A percentile compares a stretch with the other conserved stretches of the same genome.
These are phyloP conservation scores for Salix arbutifolia DNA, from an alignment of 345 rosid genomes.

Conservation along the genomic window DNA sequence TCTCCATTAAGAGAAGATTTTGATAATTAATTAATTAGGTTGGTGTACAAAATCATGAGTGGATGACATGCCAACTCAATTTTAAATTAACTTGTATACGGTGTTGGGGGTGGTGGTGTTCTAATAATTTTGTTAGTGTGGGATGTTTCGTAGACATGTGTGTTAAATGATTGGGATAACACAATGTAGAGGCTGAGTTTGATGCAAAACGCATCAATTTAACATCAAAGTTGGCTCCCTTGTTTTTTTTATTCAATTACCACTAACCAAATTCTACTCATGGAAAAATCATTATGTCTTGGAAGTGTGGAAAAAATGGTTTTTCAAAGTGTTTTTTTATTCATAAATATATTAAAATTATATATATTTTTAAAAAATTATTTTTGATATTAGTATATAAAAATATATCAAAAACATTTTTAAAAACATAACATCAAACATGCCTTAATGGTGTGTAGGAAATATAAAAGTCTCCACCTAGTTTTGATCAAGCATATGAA, in stretches of 20 bases:
- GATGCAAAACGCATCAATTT: background rate
- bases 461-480: no score
- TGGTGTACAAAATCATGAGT: conserved; percentile 23
- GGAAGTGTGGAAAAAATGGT: no score
- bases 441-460: no score
- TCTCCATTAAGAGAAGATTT: background rate
- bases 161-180: conserved; percentile 14
- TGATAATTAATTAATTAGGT: background rate
- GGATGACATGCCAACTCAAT: conserved; percentile 27
- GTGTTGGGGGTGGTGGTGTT: background rate
- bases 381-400: no score
- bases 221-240: background rate
- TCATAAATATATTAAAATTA: no score
- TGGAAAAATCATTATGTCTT: no score
- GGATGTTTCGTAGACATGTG: conserved; percentile 20
- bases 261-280: background rate
- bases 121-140: conserved; percentile 21
- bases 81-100: background rate
- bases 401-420: no score
- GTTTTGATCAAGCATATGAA: no score
- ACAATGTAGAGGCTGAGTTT: background rate
- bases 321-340: no score
- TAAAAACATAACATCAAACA: no score
- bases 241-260: background rate
- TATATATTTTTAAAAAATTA: no score